Percentiles rank a stretch among this genome's conserved stretches.
Conservation (phyloP, 2,329 filamentous ascomycete genomes). For the Rhynchosporium graminicola region DNA sequence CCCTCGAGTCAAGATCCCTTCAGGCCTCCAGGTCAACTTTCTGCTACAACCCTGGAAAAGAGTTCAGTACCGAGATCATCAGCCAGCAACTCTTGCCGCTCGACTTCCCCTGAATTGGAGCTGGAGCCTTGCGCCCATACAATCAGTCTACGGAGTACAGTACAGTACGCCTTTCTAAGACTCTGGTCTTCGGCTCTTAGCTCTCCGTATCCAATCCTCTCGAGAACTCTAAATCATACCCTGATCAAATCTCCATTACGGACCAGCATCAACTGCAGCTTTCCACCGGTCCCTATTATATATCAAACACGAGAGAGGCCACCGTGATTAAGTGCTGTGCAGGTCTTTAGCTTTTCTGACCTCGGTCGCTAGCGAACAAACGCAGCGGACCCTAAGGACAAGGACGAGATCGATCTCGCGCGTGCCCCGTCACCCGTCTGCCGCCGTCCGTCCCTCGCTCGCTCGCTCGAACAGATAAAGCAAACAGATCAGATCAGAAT, state of each 20-base stretch:
- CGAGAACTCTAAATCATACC: constrained; percentile 2
- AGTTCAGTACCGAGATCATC: not conserved
- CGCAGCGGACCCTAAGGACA: not conserved
- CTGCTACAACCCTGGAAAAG: not conserved
- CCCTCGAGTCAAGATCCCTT: not conserved
- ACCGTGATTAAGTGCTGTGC: not conserved
- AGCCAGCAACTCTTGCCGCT: not conserved
- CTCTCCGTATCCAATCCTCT: not conserved
- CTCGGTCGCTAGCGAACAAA: constrained; percentile 28
- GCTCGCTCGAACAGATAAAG: constrained; percentile 12
- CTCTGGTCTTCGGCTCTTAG: not conserved
- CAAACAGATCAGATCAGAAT: constrained; percentile 12
- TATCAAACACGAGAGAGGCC: not conserved
- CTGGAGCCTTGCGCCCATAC: not conserved
- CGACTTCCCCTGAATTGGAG: not conserved
- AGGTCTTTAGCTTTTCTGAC: constrained; percentile 9
- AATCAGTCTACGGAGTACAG: too few relatives aligned
- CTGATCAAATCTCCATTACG: constrained; percentile 2
- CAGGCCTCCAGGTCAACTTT: not conserved
- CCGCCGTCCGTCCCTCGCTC: not conserved
- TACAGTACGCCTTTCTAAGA: too few relatives aligned
- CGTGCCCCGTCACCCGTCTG: not conserved
- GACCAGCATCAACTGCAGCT: constrained; percentile 6
- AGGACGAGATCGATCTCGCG: constrained; percentile 3
- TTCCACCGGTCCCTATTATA: constrained; percentile 1